Conservation (phyloP, 306 rosid species). For the Pachyrhizus erosus region DNA sequence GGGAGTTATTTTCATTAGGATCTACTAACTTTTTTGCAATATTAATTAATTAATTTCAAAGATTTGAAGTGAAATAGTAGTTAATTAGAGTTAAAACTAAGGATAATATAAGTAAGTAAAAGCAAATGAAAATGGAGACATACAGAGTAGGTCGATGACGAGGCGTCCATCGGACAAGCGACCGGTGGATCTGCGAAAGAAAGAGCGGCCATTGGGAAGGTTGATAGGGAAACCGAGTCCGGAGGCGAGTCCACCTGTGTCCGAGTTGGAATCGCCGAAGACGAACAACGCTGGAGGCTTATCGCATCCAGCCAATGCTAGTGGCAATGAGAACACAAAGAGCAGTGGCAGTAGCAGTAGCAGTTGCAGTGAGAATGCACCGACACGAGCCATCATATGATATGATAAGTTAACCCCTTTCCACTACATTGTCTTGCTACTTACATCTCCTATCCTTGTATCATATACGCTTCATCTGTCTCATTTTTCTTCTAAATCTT, state of each 20-base stretch:
- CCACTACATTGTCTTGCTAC: neutral
- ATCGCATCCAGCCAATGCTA: conserved; percentile 22
- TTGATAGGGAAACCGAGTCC: conserved; percentile 86
- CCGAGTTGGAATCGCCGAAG: conserved; percentile 97
- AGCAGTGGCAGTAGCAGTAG: neutral
- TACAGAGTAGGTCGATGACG: conserved; percentile 79
- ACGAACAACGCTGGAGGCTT: conserved; percentile 62
- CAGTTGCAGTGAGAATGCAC: neutral
- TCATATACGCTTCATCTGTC: no score
- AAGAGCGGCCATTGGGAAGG: conserved; percentile 83
- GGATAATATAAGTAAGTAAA: neutral
- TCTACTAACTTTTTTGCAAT: neutral
- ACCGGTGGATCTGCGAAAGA: conserved; percentile 83
- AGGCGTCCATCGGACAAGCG: conserved; percentile 92
- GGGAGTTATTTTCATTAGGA: no score
- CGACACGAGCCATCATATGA: conserved; percentile 3
- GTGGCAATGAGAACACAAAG: neutral
- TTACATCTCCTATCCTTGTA: no score
- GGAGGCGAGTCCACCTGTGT: conserved; percentile 90
- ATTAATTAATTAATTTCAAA: neutral
- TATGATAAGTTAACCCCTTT: no score
- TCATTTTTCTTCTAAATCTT: no score
- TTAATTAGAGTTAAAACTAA: no score
- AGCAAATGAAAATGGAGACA: conserved; percentile 13
- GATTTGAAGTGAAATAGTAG: no score